Evolutionary conservation across 1,284 basidiomycete species (phyloP).

Genomic region (Thecaphora frezii): DNA sequence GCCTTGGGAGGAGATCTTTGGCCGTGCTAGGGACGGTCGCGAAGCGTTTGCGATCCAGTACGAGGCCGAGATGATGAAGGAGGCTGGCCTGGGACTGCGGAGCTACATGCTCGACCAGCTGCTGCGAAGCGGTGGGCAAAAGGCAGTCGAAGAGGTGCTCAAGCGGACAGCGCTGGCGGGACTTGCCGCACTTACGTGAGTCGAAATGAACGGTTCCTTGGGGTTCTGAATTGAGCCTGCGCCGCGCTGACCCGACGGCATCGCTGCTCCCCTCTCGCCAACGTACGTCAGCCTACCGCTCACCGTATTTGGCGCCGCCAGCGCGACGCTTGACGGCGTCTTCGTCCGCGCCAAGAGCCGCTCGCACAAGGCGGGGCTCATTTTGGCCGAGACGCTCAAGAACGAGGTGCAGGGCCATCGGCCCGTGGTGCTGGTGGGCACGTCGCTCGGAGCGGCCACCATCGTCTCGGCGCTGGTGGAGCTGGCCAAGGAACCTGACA

Average conservation of each 20-base stretch:
- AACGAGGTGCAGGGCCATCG: slow-evolving; percentile 65
- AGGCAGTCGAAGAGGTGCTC: slow-evolving; percentile 61
- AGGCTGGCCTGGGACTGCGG: slow-evolving; percentile 38
- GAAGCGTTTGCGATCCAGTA: slow-evolving; percentile 45
- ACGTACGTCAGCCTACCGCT: slow-evolving; percentile 60
- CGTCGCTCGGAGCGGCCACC: slow-evolving; percentile 64
- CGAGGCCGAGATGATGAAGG: slow-evolving; percentile 43
- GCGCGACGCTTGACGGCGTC: slow-evolving; percentile 58
- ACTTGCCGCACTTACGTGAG: slow-evolving; percentile 62
- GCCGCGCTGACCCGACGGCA: too few species aligned
- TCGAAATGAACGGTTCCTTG: too few species aligned
- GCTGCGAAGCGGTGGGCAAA: slow-evolving; percentile 36
- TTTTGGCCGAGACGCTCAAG: slow-evolving; percentile 65
- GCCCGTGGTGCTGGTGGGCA: slow-evolving; percentile 64
- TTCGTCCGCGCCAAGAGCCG: slow-evolving; percentile 58
- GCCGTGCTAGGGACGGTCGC: slow-evolving; percentile 27
- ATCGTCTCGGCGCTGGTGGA: slow-evolving; percentile 64
- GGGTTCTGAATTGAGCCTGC: too few species aligned
- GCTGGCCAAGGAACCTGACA: slow-evolving; percentile 55
- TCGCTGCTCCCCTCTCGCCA: too few species aligned
- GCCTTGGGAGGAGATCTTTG: slow-evolving; percentile 33
- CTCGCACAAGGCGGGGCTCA: slow-evolving; percentile 60
- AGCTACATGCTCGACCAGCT: slow-evolving; percentile 41
- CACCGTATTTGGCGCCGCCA: slow-evolving; percentile 58
- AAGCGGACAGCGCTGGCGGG: slow-evolving; percentile 65